These are phyloP conservation scores for Chlorella vulgaris DNA, from an alignment of 139 green algal species.

Conservation along the genomic window DNA sequence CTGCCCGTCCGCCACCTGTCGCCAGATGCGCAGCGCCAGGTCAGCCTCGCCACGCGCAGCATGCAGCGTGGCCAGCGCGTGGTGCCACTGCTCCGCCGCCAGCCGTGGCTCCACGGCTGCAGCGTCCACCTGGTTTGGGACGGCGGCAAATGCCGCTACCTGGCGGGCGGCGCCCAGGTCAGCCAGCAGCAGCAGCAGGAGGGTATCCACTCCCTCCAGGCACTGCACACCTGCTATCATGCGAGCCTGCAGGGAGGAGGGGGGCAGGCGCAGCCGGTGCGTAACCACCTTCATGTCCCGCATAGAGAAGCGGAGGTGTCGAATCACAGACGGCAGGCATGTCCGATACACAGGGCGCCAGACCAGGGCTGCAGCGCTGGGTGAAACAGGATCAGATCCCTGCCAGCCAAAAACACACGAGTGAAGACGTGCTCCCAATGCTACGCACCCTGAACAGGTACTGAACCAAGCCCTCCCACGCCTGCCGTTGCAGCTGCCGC, in stretches of 20 bases:
- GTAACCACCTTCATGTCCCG: no score
- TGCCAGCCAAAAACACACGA: no score
- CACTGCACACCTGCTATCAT: conserved; percentile 33
- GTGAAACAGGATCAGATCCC: no score
- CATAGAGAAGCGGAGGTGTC: no score
- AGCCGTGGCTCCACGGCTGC: conserved; percentile 20
- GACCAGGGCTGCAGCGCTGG: no score
- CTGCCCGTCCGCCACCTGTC: conserved; percentile 39
- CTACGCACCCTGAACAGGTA: conserved; percentile 49
- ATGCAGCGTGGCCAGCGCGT: conserved; percentile 49
- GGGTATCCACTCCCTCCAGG: conserved; percentile 64
- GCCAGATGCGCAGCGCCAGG: conserved; percentile 47
- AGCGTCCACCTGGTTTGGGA: conserved; percentile 33
- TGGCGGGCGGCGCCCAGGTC: conserved; percentile 37
- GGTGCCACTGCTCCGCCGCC: conserved; percentile 35
- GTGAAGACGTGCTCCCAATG: no score
- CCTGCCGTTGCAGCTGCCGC: conserved; percentile 32
- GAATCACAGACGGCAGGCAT: no score
- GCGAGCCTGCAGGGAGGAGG: conserved; percentile 35
- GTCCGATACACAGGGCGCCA: no score
- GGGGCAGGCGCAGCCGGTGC: no score
- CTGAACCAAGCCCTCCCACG: conserved; percentile 19
- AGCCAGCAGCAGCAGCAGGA: conserved; percentile 68
- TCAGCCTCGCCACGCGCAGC: conserved; percentile 27
- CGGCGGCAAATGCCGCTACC: conserved; percentile 44